phyloP scores from a whole-genome alignment of 768 basidiomycete genomes.

The Mycena venus region DNA sequence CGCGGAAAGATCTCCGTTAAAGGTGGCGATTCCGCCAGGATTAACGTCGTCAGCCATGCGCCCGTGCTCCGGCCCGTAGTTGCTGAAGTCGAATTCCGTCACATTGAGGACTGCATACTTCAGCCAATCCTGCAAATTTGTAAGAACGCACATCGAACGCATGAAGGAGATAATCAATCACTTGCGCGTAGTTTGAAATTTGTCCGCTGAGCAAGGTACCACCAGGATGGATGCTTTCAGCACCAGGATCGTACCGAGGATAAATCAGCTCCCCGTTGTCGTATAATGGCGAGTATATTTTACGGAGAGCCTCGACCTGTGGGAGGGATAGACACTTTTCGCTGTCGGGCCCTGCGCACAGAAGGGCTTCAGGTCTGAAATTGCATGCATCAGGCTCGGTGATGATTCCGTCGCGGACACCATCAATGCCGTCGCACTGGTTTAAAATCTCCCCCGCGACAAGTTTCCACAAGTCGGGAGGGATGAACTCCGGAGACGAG shows the following conservation, averaged over 20 bases:
- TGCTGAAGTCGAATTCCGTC: slow-evolving; percentile 19
- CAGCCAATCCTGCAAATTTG: slow-evolving; percentile 16
- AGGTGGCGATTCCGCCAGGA: slow-evolving; percentile 30
- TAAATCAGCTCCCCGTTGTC: slow-evolving; percentile 32
- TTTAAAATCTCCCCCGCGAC: slow-evolving; percentile 19
- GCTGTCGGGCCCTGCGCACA: slow-evolving; percentile 13
- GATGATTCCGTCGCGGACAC: slow-evolving; percentile 30
- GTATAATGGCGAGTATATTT: slow-evolving; percentile 38
- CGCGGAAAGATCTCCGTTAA: slow-evolving; percentile 31
- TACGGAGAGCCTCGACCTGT: slow-evolving; percentile 38
- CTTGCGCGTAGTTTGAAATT: background rate
- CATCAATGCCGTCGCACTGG: slow-evolving; percentile 31
- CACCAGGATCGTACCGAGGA: slow-evolving; percentile 33
- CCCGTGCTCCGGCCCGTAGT: slow-evolving; percentile 20
- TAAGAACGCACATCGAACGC: background rate
- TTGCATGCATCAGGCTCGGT: slow-evolving; percentile 29
- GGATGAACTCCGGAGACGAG: slow-evolving; percentile 26
- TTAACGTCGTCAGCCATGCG: slow-evolving; percentile 10
- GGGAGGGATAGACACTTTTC: slow-evolving; percentile 32
- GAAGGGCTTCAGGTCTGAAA: slow-evolving; percentile 34
- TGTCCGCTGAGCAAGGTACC: background rate
- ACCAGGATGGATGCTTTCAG: slow-evolving; percentile 1
- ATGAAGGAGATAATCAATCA: background rate
- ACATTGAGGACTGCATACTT: slow-evolving; percentile 27
- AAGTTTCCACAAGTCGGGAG: slow-evolving; percentile 31